Percentiles rank a stretch among this genome's conserved stretches.
Evolutionary conservation across 306 rosid genomes (phyloP).

Genomic region (Cyclanthera cordifolia): DNA sequence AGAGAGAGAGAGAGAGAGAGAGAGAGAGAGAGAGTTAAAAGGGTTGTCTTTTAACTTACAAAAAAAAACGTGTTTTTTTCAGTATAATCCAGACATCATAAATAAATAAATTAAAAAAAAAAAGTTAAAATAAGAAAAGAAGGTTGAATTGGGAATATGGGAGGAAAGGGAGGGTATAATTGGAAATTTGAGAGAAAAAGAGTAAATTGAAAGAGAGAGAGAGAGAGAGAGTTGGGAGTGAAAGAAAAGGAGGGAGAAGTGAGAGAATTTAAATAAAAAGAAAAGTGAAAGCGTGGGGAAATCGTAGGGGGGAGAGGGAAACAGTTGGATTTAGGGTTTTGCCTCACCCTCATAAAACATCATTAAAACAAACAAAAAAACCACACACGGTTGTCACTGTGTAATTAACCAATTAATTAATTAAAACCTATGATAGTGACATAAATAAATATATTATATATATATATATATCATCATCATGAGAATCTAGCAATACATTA

Average conservation of each 20-base stretch:
- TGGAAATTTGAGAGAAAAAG: neutral
- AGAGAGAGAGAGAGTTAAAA: neutral
- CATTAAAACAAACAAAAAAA: neutral
- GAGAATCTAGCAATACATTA: neutral
- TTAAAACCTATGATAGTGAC: neutral
- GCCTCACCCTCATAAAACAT: neutral
- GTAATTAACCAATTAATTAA: neutral
- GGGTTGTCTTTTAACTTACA: neutral
- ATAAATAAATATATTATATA: neutral
- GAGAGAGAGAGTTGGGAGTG: neutral
- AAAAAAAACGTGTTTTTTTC: too few species aligned
- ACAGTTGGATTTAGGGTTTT: neutral
- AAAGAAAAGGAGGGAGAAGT: neutral
- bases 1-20: neutral
- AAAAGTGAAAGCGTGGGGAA: slow-evolving; percentile 8
- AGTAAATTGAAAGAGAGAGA: too few species aligned
- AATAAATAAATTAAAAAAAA: too few species aligned
- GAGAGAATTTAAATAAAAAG: neutral
- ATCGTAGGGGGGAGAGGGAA: neutral
- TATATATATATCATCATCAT: neutral
- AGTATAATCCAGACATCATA: too few species aligned
- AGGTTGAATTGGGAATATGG: too few species aligned
- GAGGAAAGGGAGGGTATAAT: neutral
- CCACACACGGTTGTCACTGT: neutral
- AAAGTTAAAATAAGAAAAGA: too few species aligned